Base-by-base conservation (phyloP, 352 stramenopile species). In the Thalassiosira mediterranea region DNA sequence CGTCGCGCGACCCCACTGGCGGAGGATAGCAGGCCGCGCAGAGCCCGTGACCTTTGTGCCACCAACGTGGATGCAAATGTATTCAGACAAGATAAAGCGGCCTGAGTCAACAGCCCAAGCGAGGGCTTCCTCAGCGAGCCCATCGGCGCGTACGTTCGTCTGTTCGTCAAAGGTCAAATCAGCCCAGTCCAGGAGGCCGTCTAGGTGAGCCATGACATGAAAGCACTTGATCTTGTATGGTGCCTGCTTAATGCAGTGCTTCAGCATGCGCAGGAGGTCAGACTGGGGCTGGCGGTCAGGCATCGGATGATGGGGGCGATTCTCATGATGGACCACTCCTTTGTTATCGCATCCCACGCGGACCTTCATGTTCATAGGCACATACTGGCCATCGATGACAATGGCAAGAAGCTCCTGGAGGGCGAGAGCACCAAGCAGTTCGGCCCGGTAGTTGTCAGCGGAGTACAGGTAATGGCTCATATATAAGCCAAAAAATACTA, bases 271-370 rank as follows among this genome's bases (percentile, higher is more conserved):
- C 13, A 81, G 60, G 4, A 81, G 4, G 61, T 81, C 72, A 21
- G 47, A 37, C 31, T 76, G 72, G 15, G 23, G 1, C 29, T 81
- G 64, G n/a, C n/a, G n/a, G n/a, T n/a, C n/a, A n/a, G n/a, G n/a
- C n/a, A n/a, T 4, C 56, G 21, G 15, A 1, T n/a, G 8, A 7
- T 44, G 0, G 0, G 26, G 32, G 34, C 53, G 17, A 21, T 68
- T 81, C 1, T 64, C 64, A 57, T 81, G 72, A 1, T 38, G 48
- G 1, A 63, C 54, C 0, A 75, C 72, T 11, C 72, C 72, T 5
- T 44, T 48, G 17, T 81, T 81, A 32, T 81, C 58, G 17, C 34
- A 65, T 69, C 29, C 48, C 15, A 5, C 74, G 49, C 3, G 21
- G 17, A 31, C 21, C 34, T 1, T 19, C 25, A 13, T 38, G 17